Base-by-base conservation (phyloP, 306 rosid species). In the Castanea mollissima region DNA sequence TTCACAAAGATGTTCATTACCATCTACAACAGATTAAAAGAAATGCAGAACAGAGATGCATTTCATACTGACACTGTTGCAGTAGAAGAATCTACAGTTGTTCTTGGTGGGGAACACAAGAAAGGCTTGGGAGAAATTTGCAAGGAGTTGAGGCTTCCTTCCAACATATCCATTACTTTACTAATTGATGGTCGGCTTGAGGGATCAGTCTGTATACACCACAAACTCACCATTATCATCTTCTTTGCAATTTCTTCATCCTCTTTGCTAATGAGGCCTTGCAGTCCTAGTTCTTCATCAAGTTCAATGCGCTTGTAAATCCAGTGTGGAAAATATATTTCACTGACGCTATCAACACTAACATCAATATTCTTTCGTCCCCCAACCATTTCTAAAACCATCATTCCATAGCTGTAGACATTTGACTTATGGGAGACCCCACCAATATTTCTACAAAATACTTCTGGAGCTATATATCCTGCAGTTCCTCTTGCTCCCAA, bases 341-440 rank as follows among this genome's bases (percentile, higher is more conserved):
- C 87, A 73, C 85, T 87, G 0, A 46, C 19, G 64, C n/a, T 5
- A 41, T 83, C 78, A 60, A 11, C 71, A 35, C 58, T 34, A 1
- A 67, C 55, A 59, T 85, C 56, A 5, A 69, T 3, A 34, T 83
- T 85, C 15, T 51, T 73, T 70, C 78, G 85, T 19, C 86, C 87
- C 5, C 87, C 87, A 13, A 85, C 75, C 76, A 86, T 83, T 44
- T 88, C 87, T 4, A 85, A 54, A 49, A 85, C 73, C 84, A 85
- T 82, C 86, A 84, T 87, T 57, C 86, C 86, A 15, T 62, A 79
- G 4, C 88, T 82, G 9, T 84, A 84, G 0, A 87, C 83, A 69
- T 87, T 85, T 5, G 85, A 87, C 19, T 84, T 87, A 8, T 87
- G 77, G 0, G 88, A 87, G 1, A 87, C 85, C 0, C 1, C 59